Conservation (phyloP, 1,284 basidiomycete genomes). For the Tremellales sp. region DNA sequence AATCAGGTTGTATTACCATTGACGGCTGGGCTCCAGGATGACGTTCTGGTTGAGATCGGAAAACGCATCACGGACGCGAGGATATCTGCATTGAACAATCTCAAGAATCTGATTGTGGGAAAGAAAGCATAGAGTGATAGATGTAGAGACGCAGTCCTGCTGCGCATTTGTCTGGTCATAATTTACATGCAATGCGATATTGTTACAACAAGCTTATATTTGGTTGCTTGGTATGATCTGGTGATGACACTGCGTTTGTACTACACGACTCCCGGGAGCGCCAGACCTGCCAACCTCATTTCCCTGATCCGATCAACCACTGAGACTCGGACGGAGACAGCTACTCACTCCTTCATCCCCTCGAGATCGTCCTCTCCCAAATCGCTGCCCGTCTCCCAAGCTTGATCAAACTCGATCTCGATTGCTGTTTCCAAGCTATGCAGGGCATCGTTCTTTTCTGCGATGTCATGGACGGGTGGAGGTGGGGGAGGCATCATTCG, state of each 20-base stretch:
- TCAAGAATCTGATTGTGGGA: constrained; percentile 5
- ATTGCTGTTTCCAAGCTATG: constrained; percentile 57
- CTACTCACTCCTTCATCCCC: constrained; percentile 41
- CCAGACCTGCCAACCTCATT: too few relatives aligned
- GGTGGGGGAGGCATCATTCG: constrained; percentile 28
- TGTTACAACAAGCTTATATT: too few relatives aligned
- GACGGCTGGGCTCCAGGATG: neutral
- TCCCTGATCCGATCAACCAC: too few relatives aligned
- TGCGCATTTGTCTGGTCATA: too few relatives aligned
- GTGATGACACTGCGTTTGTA: too few relatives aligned
- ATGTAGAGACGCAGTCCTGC: too few relatives aligned
- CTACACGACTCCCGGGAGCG: too few relatives aligned
- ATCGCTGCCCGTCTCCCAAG: constrained; percentile 84
- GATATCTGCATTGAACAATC: constrained; percentile 2
- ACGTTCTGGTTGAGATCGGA: neutral
- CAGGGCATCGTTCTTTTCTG: constrained; percentile 48
- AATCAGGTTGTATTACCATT: neutral
- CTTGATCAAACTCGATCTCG: constrained; percentile 87
- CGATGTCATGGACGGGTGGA: constrained; percentile 49
- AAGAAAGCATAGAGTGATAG: neutral
- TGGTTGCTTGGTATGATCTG: too few relatives aligned
- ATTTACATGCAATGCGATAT: too few relatives aligned
- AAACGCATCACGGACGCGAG: constrained; percentile 11
- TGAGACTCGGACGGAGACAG: too few relatives aligned
- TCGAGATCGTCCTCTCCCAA: constrained; percentile 73